phyloP scores from a whole-genome alignment of 208 protist genomes.

The Wallacemonas rigidus region DNA sequence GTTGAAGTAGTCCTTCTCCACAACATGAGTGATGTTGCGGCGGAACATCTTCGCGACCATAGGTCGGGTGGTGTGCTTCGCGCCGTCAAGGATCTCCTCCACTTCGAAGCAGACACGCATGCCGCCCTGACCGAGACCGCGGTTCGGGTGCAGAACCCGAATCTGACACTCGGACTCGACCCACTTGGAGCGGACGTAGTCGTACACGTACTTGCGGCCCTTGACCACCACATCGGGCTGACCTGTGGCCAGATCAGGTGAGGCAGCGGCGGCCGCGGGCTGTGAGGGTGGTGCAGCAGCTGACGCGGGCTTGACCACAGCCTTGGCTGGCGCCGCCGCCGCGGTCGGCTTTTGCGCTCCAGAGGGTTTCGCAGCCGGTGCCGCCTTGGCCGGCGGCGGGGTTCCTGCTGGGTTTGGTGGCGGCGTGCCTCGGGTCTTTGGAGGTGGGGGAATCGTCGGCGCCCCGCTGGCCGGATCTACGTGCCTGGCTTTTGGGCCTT shows the following conservation, averaged over 20 bases:
- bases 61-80: not conserved
- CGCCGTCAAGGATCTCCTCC: constrained; percentile 40
- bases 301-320: too few species aligned
- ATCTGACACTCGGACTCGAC: constrained; percentile 24
- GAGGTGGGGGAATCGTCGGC: too few species aligned
- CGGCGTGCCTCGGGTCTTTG: too few species aligned
- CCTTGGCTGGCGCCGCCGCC: not conserved
- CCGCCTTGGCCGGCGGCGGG: too few species aligned
- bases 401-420: too few species aligned
- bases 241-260: not conserved
- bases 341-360: not conserved
- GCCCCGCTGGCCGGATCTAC: too few species aligned
- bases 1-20: constrained; percentile 52
- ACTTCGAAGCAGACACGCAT: constrained; percentile 67
- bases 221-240: constrained; percentile 19
- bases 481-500: too few species aligned
- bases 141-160: constrained; percentile 34
- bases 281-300: too few species aligned
- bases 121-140: constrained; percentile 36
- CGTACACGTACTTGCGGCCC: constrained; percentile 24
- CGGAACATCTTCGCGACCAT: constrained; percentile 69
- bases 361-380: too few species aligned
- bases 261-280: not conserved
- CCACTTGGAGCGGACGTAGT: constrained; percentile 24
- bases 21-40: constrained; percentile 30